Conservation (phyloP, 495 filamentous ascomycete species). For the Aspergillus biplanus region DNA sequence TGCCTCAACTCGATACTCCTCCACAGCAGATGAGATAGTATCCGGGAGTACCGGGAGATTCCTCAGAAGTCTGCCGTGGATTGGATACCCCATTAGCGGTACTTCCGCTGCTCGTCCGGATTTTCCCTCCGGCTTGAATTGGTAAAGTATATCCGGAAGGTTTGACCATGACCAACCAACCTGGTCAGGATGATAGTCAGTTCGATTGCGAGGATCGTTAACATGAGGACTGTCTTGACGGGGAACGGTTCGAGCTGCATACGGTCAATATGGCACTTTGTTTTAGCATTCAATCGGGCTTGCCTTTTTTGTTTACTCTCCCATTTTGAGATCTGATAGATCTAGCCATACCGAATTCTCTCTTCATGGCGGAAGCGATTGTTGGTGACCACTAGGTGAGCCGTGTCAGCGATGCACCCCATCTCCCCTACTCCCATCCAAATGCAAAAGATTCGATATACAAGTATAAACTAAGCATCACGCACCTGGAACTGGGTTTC, state of each 20-base stretch:
- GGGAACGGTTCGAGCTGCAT: conserved; percentile 10
- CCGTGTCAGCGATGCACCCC: neutral
- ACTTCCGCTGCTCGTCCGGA: conserved; percentile 1
- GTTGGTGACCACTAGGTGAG: neutral
- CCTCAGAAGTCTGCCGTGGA: conserved; percentile 19
- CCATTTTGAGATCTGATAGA: neutral
- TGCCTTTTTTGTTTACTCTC: neutral
- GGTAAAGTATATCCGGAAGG: conserved; percentile 26
- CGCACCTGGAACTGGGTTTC: neutral
- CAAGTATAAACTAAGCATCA: neutral
- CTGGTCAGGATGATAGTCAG: conserved; percentile 19
- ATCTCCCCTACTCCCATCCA: neutral
- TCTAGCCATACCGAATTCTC: conserved; percentile 1
- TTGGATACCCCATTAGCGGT: conserved; percentile 12
- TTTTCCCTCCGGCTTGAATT: conserved; percentile 16
- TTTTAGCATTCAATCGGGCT: neutral
- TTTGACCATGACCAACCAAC: conserved; percentile 23
- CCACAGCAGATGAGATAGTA: conserved; percentile 26
- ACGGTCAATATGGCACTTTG: neutral
- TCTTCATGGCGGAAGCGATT: neutral
- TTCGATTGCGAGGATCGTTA: conserved; percentile 17
- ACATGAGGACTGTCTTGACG: conserved; percentile 21
- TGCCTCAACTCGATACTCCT: conserved; percentile 30
- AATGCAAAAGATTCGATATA: neutral
- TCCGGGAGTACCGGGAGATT: conserved; percentile 25